These are phyloP conservation scores for Vaccinium vitisidaea DNA, from an alignment of 148 eudicot species.

Conservation along the genomic window DNA sequence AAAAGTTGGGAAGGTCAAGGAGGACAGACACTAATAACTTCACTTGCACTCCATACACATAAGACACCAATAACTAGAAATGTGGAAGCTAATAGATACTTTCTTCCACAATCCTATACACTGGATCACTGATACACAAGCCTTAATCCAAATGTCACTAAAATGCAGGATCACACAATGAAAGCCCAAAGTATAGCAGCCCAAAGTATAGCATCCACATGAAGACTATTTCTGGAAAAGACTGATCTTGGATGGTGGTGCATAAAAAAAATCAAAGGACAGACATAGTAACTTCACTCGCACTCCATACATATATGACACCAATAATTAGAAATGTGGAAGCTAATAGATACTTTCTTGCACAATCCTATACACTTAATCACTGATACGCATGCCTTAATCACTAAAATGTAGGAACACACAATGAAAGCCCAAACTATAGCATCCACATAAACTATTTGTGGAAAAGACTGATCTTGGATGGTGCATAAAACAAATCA, in stretches of 20 bases:
- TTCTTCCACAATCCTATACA: neutral
- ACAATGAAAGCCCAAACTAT: neutral
- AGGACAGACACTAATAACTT: neutral
- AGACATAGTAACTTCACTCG: neutral
- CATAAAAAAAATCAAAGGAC: neutral
- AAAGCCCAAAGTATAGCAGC: neutral
- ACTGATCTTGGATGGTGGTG: neutral
- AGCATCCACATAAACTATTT: neutral
- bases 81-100: constrained; percentile 9
- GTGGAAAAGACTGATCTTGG: neutral
- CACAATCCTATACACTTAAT: neutral
- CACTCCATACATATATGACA: neutral
- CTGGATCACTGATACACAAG: too few relatives aligned
- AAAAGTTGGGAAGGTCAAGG: neutral
- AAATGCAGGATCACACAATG: neutral
- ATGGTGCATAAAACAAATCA: neutral
- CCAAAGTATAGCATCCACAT: neutral
- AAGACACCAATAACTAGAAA: neutral
- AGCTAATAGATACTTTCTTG: constrained; percentile 2
- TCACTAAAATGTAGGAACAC: neutral
- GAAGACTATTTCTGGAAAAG: neutral
- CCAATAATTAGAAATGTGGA: constrained; percentile 5
- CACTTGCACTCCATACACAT: neutral
- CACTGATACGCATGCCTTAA: too few relatives aligned
- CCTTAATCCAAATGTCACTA: neutral